Base-by-base conservation (phyloP, 306 rosid genomes). In the Dalbergia cochinchinensis region DNA sequence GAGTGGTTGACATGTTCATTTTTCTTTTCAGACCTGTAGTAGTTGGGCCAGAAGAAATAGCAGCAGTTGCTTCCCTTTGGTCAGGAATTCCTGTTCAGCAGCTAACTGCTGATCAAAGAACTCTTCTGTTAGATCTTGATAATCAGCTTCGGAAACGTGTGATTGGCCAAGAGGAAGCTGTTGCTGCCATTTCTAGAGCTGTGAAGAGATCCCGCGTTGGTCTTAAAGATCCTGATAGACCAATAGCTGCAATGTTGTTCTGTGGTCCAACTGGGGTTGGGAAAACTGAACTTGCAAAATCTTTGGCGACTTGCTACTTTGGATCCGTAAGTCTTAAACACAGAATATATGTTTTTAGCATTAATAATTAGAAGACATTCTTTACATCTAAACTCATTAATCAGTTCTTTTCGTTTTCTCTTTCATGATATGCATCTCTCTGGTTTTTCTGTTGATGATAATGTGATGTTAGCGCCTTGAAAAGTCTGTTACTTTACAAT, bases 241-340 rank as follows among this genome's bases (percentile, higher is more conserved):
- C 97, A 5, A 90, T 89, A 58, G 96, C 94, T 50, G 85, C 92
- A 9, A 79, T 92, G 86, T 89, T 92, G 80, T 89, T 92, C 73
- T 90, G 96, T 83, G 97, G 97, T 37, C 94, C 96, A 39, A 90
- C 97, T 47, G 97, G 97, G 48, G 97, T 92, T 80, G 97, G 97
- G 78, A 92, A 92, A 88, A 90, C 97, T 44, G 94, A 91, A 90
- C 87, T 92, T 6, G 90, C 94, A 73, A 90, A 89, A 83, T 85
- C 94, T 71, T 84, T 92, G 85, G 96, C 95, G 6, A 89, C 88
- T 7, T 83, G 86, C 85, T 90, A 90, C 85, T 92, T 90, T 83
- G 97, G 97, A 87, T 92, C 96, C 34, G 97, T 90, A 86, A 83
- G 91, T 61, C 72, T 20, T 65, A 26, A 26, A 81, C 15, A 67